Evolutionary conservation across 2,329 filamentous ascomycete genomes (phyloP).

Genomic region (Beauveria bassiana): DNA sequence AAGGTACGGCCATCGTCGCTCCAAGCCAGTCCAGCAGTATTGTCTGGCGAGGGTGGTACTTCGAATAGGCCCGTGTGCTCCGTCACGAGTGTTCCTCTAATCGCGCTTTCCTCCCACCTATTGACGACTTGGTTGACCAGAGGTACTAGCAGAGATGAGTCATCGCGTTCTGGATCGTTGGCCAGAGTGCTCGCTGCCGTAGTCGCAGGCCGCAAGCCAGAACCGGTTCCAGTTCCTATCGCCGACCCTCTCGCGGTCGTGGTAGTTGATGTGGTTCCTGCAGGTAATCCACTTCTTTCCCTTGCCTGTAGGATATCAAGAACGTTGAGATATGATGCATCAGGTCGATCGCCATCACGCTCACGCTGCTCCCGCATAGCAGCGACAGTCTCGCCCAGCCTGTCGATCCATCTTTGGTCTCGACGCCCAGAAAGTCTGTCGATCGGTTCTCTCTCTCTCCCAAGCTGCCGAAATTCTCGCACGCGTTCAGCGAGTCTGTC

Average conservation of each 20-base stretch:
- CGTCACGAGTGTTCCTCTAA: conserved; percentile 23
- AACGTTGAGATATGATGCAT: conserved; percentile 26
- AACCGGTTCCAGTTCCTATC: not conserved
- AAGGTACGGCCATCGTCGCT: conserved; percentile 51
- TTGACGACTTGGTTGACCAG: conserved; percentile 30
- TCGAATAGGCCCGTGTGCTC: conserved; percentile 34
- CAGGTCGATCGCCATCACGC: conserved; percentile 18
- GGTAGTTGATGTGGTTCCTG: not conserved
- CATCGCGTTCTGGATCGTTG: conserved; percentile 26
- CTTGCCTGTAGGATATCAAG: conserved; percentile 30
- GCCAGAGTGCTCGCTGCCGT: not conserved
- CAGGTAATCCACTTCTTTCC: conserved; percentile 17
- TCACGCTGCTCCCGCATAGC: conserved; percentile 29
- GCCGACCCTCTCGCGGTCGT: not conserved
- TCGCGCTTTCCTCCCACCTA: conserved; percentile 31
- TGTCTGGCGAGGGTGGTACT: conserved; percentile 40
- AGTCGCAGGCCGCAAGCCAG: not conserved
- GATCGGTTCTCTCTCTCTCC: conserved; percentile 24
- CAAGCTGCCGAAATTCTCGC: conserved; percentile 25
- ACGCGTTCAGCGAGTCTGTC: conserved; percentile 27
- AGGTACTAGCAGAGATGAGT: conserved; percentile 28
- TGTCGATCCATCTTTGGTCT: conserved; percentile 27
- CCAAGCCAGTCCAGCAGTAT: conserved; percentile 56
- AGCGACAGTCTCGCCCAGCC: conserved; percentile 28
- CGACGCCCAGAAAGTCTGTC: conserved; percentile 17